These are phyloP conservation scores for Plasmodium knowlesi DNA, from an alignment of 169 alveolate genomes.

Conservation along the genomic window DNA sequence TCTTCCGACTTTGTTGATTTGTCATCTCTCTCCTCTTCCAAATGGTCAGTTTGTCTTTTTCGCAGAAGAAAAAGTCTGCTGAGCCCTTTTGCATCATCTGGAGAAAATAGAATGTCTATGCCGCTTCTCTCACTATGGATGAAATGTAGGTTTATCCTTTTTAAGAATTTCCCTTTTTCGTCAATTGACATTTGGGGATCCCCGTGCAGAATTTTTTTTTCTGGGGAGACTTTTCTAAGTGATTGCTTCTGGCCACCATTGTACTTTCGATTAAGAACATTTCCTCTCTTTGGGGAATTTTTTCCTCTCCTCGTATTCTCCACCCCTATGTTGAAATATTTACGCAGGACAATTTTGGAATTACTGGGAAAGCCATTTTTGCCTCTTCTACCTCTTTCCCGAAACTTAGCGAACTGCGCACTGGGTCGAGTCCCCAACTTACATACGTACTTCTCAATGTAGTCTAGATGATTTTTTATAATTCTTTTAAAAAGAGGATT, in stretches of 20 bases:
- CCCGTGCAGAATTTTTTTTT: neutral
- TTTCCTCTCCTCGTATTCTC: neutral
- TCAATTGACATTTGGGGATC: conserved; percentile 7
- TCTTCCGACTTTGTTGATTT: conserved; percentile 36
- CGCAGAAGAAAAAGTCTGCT: neutral
- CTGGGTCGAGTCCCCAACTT: neutral
- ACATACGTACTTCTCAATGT: neutral
- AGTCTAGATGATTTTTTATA: neutral
- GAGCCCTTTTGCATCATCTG: neutral
- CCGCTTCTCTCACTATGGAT: neutral
- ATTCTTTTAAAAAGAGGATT: neutral
- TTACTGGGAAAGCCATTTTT: neutral
- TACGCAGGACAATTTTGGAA: conserved; percentile 17
- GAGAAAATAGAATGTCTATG: neutral
- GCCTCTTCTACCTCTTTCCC: neutral
- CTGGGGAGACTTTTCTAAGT: neutral
- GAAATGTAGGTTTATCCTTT: conserved; percentile 1
- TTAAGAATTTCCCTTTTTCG: conserved; percentile 14
- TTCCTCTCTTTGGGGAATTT: neutral
- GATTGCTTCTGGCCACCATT: neutral
- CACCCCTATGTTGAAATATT: conserved; percentile 21
- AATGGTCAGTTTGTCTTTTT: neutral
- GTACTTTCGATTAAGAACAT: neutral
- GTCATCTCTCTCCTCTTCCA: conserved; percentile 1
- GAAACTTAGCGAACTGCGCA: neutral